A percentile compares a stretch with the other conserved stretches of the same genome.
These are phyloP conservation scores for Candida sp. DNA, from an alignment of 1,139 yeast genomes.

Conservation along the genomic window DNA sequence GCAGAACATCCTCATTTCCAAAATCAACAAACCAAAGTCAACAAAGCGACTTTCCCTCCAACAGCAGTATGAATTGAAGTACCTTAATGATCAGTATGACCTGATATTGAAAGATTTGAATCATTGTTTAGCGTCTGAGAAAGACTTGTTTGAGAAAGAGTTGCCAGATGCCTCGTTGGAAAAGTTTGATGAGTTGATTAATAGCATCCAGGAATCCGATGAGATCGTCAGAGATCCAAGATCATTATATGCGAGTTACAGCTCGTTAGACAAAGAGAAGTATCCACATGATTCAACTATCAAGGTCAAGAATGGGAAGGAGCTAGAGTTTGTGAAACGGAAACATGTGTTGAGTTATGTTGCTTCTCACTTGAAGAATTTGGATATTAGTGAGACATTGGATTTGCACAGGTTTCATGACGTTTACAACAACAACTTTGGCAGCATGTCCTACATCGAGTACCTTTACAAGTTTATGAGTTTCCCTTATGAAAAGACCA, in stretches of 20 bases:
- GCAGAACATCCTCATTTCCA: slow-evolving; percentile 13
- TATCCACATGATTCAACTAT: slow-evolving; percentile 13
- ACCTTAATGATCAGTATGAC: slow-evolving; percentile 54
- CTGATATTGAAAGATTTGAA: slow-evolving; percentile 10
- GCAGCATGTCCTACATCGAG: slow-evolving; percentile 49
- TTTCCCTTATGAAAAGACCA: slow-evolving; percentile 33
- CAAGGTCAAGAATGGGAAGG: slow-evolving; percentile 18
- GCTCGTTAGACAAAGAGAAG: slow-evolving; percentile 23
- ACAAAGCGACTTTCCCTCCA: slow-evolving; percentile 46
- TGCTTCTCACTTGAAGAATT: slow-evolving; percentile 45
- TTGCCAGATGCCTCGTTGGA: slow-evolving; percentile 30
- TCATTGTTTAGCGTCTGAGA: slow-evolving; percentile 17
- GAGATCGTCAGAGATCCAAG: slow-evolving; percentile 33
- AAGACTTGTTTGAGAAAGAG: slow-evolving; percentile 21
- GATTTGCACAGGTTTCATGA: slow-evolving; percentile 60
- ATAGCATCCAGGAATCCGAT: slow-evolving; percentile 23
- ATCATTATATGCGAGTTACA: slow-evolving; percentile 39
- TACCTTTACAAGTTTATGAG: slow-evolving; percentile 52
- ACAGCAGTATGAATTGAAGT: slow-evolving; percentile 75
- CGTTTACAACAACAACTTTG: slow-evolving; percentile 47
- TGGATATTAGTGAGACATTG: slow-evolving; percentile 24
- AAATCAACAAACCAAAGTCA: slow-evolving; percentile 8
- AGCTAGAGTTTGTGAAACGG: slow-evolving; percentile 32
- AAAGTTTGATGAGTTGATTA: slow-evolving; percentile 47
- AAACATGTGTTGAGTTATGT: slow-evolving; percentile 50